These are phyloP conservation scores for Fusarium sp. DNA, from an alignment of 2,329 filamentous ascomycete species.

Conservation along the genomic window DNA sequence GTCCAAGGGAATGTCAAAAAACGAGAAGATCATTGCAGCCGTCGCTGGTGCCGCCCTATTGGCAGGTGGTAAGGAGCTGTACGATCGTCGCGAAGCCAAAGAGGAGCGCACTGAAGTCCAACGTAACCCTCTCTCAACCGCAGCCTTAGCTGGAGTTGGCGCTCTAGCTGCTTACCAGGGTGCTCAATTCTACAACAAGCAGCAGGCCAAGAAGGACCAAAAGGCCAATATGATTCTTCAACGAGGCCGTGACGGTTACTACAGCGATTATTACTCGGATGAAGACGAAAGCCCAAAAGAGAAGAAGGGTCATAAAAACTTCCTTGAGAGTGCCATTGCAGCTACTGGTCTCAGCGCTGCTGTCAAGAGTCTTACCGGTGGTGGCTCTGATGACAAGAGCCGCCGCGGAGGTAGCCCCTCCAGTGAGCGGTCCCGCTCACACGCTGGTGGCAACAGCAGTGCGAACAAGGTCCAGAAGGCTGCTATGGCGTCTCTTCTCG, in stretches of 20 bases:
- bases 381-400: constrained; percentile 60
- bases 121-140: constrained; percentile 69
- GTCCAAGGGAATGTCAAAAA: constrained; percentile 65
- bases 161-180: constrained; percentile 74
- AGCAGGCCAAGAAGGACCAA: constrained; percentile 66
- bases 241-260: constrained; percentile 64
- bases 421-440: constrained; percentile 65
- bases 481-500: constrained; percentile 89
- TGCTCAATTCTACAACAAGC: constrained; percentile 72
- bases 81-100: constrained; percentile 70
- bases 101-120: constrained; percentile 63
- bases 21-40: constrained; percentile 75
- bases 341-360: constrained; percentile 72
- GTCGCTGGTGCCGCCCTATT: constrained; percentile 72
- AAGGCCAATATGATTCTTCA: constrained; percentile 66
- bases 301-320: constrained; percentile 72
- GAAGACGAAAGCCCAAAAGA: constrained; percentile 66
- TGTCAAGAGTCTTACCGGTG: constrained; percentile 69
- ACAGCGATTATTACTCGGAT: constrained; percentile 67
- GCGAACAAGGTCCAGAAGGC: constrained; percentile 81
- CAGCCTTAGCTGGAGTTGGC: constrained; percentile 72
- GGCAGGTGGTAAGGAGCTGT: constrained; percentile 75
- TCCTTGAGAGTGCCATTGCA: constrained; percentile 71
- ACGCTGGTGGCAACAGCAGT: constrained; percentile 55
- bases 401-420: constrained; percentile 61